Percentiles rank a stretch among this genome's conserved stretches.
Evolutionary conservation across 805 yeast species (phyloP).

Genomic region (Candida koratica): DNA sequence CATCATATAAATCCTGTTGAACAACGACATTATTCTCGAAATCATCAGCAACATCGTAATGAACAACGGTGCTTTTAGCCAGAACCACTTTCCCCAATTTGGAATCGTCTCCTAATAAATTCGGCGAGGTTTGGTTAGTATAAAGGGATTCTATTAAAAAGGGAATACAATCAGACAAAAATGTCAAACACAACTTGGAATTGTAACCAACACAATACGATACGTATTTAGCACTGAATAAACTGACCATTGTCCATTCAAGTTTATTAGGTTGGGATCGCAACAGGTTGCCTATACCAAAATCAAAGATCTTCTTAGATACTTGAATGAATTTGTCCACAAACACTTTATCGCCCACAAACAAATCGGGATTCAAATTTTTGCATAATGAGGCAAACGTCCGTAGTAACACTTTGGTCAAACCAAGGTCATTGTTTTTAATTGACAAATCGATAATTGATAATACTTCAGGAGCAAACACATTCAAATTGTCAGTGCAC

Average conservation of each 20-base stretch:
- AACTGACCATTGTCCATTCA: slow-evolving; percentile 46
- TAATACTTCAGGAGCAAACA: slow-evolving; percentile 69
- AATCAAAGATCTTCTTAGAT: slow-evolving; percentile 19
- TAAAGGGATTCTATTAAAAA: slow-evolving; percentile 36
- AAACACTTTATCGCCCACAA: slow-evolving; percentile 61
- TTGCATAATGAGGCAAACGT: slow-evolving; percentile 44
- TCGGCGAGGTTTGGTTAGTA: neutral
- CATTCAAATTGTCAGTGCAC: slow-evolving; percentile 80
- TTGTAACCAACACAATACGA: slow-evolving; percentile 37
- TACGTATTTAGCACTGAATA: slow-evolving; percentile 38
- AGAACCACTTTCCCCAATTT: slow-evolving; percentile 27
- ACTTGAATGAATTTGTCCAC: slow-evolving; percentile 43
- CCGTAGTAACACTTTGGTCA: slow-evolving; percentile 50
- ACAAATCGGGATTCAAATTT: slow-evolving; percentile 57
- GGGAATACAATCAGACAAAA: slow-evolving; percentile 34
- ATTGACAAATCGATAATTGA: slow-evolving; percentile 53
- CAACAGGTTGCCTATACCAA: slow-evolving; percentile 12
- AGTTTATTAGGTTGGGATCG: slow-evolving; percentile 25
- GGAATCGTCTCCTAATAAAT: slow-evolving; percentile 16
- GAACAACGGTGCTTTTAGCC: slow-evolving; percentile 18
- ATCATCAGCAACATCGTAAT: slow-evolving; percentile 21
- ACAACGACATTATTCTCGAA: slow-evolving; percentile 36
- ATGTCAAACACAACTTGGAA: slow-evolving; percentile 23
- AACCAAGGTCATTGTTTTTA: slow-evolving; percentile 54
- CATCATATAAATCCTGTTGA: slow-evolving; percentile 40